Conservation (phyloP, 768 basidiomycete genomes). For the Naganishia onofrii region DNA sequence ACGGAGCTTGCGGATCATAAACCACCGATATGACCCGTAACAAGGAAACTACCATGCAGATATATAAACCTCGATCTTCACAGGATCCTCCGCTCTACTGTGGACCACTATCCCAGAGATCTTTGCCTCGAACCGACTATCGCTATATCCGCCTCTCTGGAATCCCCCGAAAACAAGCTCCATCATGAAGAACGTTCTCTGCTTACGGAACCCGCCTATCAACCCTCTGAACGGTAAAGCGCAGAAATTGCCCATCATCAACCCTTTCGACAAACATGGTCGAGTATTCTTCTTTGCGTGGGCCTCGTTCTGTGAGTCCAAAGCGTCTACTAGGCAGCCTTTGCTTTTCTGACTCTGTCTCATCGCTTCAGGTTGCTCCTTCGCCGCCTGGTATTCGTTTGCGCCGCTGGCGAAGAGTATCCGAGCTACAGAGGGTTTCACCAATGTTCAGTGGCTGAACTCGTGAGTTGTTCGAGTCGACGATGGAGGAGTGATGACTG, state of each 20-base stretch:
- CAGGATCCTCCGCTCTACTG: too few species aligned
- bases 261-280: slow-evolving; percentile 57
- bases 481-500: neutral
- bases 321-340: neutral
- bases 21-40: too few species aligned
- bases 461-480: neutral
- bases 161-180: neutral
- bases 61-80: neutral
- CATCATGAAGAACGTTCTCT: slow-evolving; percentile 27
- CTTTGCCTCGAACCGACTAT: neutral
- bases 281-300: slow-evolving; percentile 59
- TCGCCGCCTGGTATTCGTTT: slow-evolving; percentile 58
- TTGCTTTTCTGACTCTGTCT: neutral
- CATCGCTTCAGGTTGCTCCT: slow-evolving; percentile 52
- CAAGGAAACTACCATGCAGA: neutral
- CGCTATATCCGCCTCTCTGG: too few species aligned
- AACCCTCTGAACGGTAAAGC: slow-evolving; percentile 61
- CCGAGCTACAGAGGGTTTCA: slow-evolving; percentile 59
- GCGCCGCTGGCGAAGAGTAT: slow-evolving; percentile 61
- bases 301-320: slow-evolving; percentile 58
- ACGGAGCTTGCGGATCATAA: too few species aligned
- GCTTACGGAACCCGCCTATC: slow-evolving; percentile 38
- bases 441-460: slow-evolving; percentile 55
- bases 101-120: too few species aligned
- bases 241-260: slow-evolving; percentile 59